Base-by-base conservation (phyloP, 352 stramenopile genomes). In the Pythium volutum region DNA sequence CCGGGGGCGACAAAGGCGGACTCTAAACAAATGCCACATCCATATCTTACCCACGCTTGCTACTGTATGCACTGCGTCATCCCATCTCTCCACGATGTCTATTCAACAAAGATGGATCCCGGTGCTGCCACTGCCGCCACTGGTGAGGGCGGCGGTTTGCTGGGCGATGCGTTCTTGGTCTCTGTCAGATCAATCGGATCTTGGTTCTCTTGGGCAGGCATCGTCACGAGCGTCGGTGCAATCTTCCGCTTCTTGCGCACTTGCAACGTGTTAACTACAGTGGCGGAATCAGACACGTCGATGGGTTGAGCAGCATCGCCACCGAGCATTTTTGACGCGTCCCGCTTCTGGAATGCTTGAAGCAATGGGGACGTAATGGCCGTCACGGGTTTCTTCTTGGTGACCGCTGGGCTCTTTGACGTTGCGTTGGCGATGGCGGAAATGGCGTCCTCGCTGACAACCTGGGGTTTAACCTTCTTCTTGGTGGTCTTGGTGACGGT, bases 231-330 rank as follows among this genome's bases (percentile, higher is more conserved):
- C 43, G 71, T 73, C 20, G 81, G 75, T 15, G 74, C 71, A 52
- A 91, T 89, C 70, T 87, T 91, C 42, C 81, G 80, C 69, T 93
- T 93, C 64, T 95, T 95, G 45, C 80, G 81, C 41, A 89, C 85
- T 48, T 90, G 77, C n/a, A 95, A 59, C 31, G 75, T 74, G 64
- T 92, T 89, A 25, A 94, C 59, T 3, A 54, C 58, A 12, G 33
- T 50, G 61, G 59, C n/a, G 16, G 67, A 16, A 5, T 70, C 59
- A 2, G 60, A 59, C 6, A 64, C 38, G 20, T 66, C 60, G 16
- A 63, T 65, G 15, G 50, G 55, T 16, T 60, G 48, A 9, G 63
- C 20, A 3, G 51, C 56, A 43, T 70, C 63, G 10, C 45, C 50
- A 14, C 43, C 50, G 4, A 65, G 51, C 29, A 36, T 36, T 36